Conservation (phyloP, 306 rosid species). For the Casuarina cunninghamiana region DNA sequence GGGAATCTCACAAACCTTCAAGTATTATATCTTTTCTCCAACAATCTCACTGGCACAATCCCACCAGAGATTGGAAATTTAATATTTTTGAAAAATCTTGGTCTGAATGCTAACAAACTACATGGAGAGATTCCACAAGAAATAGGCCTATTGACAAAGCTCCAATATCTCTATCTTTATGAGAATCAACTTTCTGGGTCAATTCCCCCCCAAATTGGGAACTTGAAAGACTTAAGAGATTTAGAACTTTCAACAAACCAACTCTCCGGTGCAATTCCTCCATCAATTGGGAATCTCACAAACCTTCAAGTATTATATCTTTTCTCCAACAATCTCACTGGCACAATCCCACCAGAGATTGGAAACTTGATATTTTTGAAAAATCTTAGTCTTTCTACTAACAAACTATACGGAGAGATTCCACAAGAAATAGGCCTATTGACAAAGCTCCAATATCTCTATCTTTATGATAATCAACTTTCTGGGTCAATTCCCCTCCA, state of each 20-base stretch:
- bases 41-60: slow-evolving; percentile 35
- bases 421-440: too few relatives aligned
- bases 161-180: slow-evolving; percentile 25
- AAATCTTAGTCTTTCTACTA: slow-evolving; percentile 40
- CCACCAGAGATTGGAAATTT: too few relatives aligned
- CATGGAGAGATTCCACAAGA: slow-evolving; percentile 24
- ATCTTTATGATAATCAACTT: too few relatives aligned
- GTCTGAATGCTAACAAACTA: too few relatives aligned
- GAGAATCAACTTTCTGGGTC: slow-evolving; percentile 34
- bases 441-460: too few relatives aligned
- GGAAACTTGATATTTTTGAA: slow-evolving; percentile 48
- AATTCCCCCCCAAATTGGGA: slow-evolving; percentile 31
- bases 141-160: slow-evolving; percentile 34
- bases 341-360: slow-evolving; percentile 27
- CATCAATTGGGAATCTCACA: slow-evolving; percentile 34
- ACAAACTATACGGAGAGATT: too few relatives aligned
- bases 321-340: slow-evolving; percentile 36
- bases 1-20: slow-evolving; percentile 20
- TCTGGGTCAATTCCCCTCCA: too few relatives aligned
- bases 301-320: slow-evolving; percentile 34
- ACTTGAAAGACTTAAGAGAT: slow-evolving; percentile 20
- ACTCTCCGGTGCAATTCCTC: slow-evolving; percentile 37
- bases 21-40: not conserved
- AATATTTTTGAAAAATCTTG: too few relatives aligned
- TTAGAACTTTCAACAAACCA: slow-evolving; percentile 46